These are phyloP conservation scores for Panellus pusillus DNA, from an alignment of 768 basidiomycete species.

Conservation along the genomic window DNA sequence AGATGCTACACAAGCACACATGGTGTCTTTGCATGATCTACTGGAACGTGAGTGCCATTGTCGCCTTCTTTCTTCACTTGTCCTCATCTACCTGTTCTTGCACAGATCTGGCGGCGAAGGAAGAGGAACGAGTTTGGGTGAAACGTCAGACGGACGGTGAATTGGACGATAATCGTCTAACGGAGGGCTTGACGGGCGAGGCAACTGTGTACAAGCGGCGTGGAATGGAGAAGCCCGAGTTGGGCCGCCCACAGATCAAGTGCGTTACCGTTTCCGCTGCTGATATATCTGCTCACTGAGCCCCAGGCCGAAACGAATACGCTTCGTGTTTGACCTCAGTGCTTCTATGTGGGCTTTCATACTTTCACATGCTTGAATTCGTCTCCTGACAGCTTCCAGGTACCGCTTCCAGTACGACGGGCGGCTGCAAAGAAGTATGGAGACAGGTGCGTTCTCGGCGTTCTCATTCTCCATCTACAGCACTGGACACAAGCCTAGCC, in stretches of 20 bases:
- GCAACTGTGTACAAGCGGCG: constrained; percentile 70
- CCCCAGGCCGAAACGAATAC: constrained; percentile 61
- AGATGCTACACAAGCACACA: constrained; percentile 57
- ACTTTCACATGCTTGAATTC: not conserved
- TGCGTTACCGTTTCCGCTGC: constrained; percentile 24
- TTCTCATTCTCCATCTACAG: not conserved
- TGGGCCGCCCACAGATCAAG: constrained; percentile 70
- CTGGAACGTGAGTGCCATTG: constrained; percentile 55
- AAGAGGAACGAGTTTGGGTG: constrained; percentile 71
- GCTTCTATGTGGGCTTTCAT: constrained; percentile 54
- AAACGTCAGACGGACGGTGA: constrained; percentile 74
- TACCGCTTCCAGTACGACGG: constrained; percentile 77
- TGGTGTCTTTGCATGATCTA: constrained; percentile 57
- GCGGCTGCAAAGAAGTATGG: constrained; percentile 59
- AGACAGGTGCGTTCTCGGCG: constrained; percentile 49
- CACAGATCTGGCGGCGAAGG: constrained; percentile 63
- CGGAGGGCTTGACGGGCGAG: constrained; percentile 69
- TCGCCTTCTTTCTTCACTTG: not conserved
- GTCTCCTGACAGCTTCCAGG: constrained; percentile 31
- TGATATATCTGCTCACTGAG: not conserved
- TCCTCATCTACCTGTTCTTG: not conserved
- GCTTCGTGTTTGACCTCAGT: constrained; percentile 69
- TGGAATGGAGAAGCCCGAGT: constrained; percentile 67
- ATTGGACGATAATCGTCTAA: constrained; percentile 63
- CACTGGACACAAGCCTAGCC: constrained; percentile 35